Percentiles rank a stretch among this genome's conserved stretches.
phyloP scores from a whole-genome alignment of 179 eudicot genomes.

The Heliamphora pulchella region DNA sequence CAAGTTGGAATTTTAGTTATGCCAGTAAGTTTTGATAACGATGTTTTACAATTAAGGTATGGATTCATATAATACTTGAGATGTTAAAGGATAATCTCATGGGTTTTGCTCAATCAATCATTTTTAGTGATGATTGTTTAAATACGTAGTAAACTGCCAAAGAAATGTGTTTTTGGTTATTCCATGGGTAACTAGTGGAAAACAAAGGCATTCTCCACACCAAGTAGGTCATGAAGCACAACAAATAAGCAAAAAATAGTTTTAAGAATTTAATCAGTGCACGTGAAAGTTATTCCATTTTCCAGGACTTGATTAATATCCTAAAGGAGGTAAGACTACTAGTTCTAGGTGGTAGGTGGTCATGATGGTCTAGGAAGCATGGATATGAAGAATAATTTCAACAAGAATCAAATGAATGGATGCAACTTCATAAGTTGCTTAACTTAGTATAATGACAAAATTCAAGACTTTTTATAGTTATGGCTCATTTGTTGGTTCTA shows the following conservation, averaged over 20 bases:
- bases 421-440: not conserved
- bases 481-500: not conserved
- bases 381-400: not conserved
- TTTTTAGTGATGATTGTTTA: not conserved
- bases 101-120: not conserved
- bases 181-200: not conserved
- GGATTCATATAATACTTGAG: not conserved
- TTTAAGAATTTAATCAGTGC: no score
- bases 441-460: not conserved
- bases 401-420: not conserved
- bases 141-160: not conserved
- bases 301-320: not conserved
- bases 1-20: not conserved
- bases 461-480: not conserved
- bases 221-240: no score
- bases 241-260: no score
- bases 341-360: no score
- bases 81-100: not conserved
- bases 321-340: not conserved
- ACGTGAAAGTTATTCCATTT: not conserved
- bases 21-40: not conserved
- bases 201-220: not conserved
- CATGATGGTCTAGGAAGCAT: no score
- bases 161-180: not conserved
- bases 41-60: not conserved